Base-by-base conservation (phyloP, 2,329 filamentous ascomycete species). In the Trichoderma hamatum region DNA sequence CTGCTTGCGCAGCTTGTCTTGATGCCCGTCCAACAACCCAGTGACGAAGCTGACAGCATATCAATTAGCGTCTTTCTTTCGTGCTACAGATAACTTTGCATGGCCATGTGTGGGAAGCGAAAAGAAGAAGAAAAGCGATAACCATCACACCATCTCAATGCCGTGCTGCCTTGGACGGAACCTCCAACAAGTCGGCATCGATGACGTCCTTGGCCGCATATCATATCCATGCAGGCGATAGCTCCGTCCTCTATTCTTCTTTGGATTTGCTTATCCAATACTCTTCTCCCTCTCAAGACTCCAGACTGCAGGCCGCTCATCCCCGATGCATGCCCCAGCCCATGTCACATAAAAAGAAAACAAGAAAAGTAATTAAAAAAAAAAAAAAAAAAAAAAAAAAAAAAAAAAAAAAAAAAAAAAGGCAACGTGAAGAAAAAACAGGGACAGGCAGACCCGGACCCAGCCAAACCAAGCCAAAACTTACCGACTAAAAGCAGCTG, bases 11-110 rank as follows among this genome's bases (percentile, higher is more conserved):
- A 83, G 85, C 77, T 87, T 89, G 79, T 89, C 86, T 78, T 90
- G 90, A 74, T 91, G 89, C 59, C 89, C 87, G 78, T 96, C 92
- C 59, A 93, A 84, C 69, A 95, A 86, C 51, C 92, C 92, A 0
- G 92, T 96, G 26, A 95, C 90, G 78, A 96, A 96, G 71, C 90
- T 91, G 72, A 69, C 69, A 24, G 64, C 54, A 58, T 43, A 32
- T 56, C 34, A 46, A 43, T 69, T 64, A 69, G 67, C 58, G 51
- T 51, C 46, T 11, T 54, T 26, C n/a, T 59, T 51, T 43, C 39
- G 34, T 39, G 34, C 21, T 21, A 59, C 30, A 43, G 32, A 43
- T 11, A 30, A n/a, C 19, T 59, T n/a, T 26, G 54, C 56, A 34
- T 34, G 4, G 19, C 26, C 49, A 36, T 16, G 21, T 51, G 28